Base-by-base conservation (phyloP, 768 basidiomycete genomes). In the Collybia mongolica region DNA sequence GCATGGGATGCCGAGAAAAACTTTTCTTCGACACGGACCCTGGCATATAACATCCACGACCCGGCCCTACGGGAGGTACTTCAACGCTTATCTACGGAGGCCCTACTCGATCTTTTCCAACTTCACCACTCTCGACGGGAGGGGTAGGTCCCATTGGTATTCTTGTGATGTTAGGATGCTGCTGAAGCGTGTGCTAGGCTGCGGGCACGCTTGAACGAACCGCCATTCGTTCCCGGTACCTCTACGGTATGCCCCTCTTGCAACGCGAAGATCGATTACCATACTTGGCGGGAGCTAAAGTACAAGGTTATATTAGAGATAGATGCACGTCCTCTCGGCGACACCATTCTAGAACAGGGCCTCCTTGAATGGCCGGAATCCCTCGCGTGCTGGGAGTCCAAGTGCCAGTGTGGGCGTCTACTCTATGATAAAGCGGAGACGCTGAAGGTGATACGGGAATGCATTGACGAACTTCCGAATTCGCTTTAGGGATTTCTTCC, bases 271-370 rank as follows among this genome's bases (percentile, higher is more conserved):
- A 75, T 81, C 37, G 77, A 81, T 53, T 82, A 86, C 61, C 72
- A 77, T 46, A 80, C 81, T 5, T 85, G 84, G 84, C 72, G 81
- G 56, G 81, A 84, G 60, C 71, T 86, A 48, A 86, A 85, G 59
- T 72, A 79, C 56, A 74, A 66, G 41, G 76, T 85, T 46, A 59
- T 79, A 3, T 54, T 70, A 44, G 84, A 84, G 69, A 77, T 86
- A 66, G 84, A 86, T 53, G 54, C 58, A 6, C 73, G 82, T 8
- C 81, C 84, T 3, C 64, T 77, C 14, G 84, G 83, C 4, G 84
- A 86, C 57, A 81, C 81, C 5, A 68, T 86, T 32, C 39, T 74
- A 51, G 67, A 74, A 7, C 45, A 51, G 8, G 83, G 83, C 1
- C 61, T 86, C 44, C 58, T 59, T 11, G 73, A 75, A 29, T 86